A percentile compares a stretch with the other conserved stretches of the same genome.
These are phyloP conservation scores for Candida dendrica DNA, from an alignment of 805 yeast genomes.

Conservation along the genomic window DNA sequence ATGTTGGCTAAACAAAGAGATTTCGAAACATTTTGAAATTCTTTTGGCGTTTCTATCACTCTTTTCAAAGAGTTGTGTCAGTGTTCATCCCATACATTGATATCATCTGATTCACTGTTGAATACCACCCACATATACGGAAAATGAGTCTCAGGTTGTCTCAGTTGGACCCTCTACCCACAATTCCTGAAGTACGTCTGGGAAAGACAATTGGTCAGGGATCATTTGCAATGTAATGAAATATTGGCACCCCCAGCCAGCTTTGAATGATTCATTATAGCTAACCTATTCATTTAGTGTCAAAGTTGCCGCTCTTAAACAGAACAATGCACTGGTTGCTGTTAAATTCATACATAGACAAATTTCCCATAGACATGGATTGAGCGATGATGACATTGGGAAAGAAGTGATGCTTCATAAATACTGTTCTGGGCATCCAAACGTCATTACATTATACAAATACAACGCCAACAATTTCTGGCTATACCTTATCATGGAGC, in stretches of 20 bases:
- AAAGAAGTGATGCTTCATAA: conserved; percentile 55
- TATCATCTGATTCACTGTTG: background rate
- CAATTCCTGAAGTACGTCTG: conserved; percentile 35
- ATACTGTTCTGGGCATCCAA: conserved; percentile 50
- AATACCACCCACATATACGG: background rate
- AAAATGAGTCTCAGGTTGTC: conserved; percentile 27
- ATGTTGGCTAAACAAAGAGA: too few relatives aligned
- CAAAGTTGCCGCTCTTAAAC: conserved; percentile 34
- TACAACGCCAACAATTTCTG: conserved; percentile 49
- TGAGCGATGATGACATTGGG: conserved; percentile 33
- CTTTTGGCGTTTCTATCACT: too few relatives aligned
- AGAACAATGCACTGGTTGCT: conserved; percentile 39
- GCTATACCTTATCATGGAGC: conserved; percentile 61
- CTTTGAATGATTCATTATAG: too few relatives aligned
- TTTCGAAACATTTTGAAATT: too few relatives aligned
- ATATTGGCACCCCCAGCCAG: too few relatives aligned
- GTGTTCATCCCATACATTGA: too few relatives aligned
- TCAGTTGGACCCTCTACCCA: conserved; percentile 42
- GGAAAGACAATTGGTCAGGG: conserved; percentile 61
- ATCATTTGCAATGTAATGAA: conserved; percentile 53
- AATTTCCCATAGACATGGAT: conserved; percentile 27
- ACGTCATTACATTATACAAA: conserved; percentile 48
- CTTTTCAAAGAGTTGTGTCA: too few relatives aligned
- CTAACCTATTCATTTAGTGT: conserved; percentile 34
- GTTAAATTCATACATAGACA: conserved; percentile 47